These are phyloP conservation scores for Fusarium incarnatum DNA, from an alignment of 2,329 filamentous ascomycete species.

Conservation along the genomic window DNA sequence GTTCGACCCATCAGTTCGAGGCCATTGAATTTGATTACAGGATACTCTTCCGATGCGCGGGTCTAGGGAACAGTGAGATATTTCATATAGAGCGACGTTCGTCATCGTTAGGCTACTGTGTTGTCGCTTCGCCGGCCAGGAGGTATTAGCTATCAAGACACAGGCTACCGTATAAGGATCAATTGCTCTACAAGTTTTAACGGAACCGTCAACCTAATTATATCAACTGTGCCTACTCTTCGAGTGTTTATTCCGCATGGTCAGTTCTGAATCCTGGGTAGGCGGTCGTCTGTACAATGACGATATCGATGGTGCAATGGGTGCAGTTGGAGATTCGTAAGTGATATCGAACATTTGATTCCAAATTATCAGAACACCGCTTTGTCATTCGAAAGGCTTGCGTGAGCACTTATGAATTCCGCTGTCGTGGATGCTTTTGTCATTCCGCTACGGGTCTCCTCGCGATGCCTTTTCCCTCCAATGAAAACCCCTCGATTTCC, in stretches of 20 bases:
- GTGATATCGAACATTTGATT: background rate
- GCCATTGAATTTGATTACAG: background rate
- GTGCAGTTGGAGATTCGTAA: background rate
- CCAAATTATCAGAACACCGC: background rate
- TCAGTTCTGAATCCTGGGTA: too few species aligned
- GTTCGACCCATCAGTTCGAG: background rate
- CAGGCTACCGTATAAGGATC: background rate
- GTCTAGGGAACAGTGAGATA: background rate
- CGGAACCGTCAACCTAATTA: accelerated
- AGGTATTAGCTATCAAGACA: background rate
- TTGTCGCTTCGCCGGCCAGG: accelerated
- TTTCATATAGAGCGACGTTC: background rate
- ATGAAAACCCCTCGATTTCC: background rate
- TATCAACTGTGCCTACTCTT: background rate
- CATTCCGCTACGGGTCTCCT: background rate
- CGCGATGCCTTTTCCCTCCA: constrained; percentile 2
- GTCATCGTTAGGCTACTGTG: background rate
- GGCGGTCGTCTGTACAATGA: background rate
- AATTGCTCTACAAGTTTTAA: background rate
- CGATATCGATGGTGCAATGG: background rate
- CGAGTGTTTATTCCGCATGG: too few species aligned
- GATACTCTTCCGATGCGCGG: background rate
- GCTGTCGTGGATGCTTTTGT: background rate
- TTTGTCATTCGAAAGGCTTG: background rate
- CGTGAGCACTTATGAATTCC: constrained; percentile 10